phyloP scores from a whole-genome alignment of 305 asterid genomes.

The Fraxinus albicans region DNA sequence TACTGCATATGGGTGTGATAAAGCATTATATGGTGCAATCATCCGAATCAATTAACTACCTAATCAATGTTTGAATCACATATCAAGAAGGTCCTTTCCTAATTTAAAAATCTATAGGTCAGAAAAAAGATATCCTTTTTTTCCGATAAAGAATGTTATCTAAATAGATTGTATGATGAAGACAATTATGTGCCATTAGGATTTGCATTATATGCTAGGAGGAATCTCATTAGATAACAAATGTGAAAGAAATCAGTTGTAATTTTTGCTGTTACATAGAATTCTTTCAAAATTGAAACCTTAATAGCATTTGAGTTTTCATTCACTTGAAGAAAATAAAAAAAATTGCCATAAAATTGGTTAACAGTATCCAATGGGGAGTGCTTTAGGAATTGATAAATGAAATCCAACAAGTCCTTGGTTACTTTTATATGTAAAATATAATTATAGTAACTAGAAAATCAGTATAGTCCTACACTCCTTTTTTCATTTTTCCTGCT shows the following conservation, averaged over 20 bases:
- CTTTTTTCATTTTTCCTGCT: not conserved
- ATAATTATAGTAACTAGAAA: not conserved
- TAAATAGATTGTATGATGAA: not conserved
- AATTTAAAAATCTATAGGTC: not conserved
- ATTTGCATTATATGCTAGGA: not conserved
- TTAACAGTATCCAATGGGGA: not conserved
- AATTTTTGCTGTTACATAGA: not conserved
- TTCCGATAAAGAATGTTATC: not conserved
- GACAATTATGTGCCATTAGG: not conserved
- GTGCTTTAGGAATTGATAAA: not conserved
- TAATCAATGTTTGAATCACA: not conserved
- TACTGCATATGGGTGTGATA: not conserved
- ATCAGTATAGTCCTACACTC: not conserved
- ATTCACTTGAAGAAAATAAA: not conserved
- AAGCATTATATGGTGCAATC: not conserved
- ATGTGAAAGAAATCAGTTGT: not conserved
- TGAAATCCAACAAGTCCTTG: not conserved
- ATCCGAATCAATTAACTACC: not conserved
- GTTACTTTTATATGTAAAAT: not conserved
- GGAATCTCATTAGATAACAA: not conserved
- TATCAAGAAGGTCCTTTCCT: not conserved
- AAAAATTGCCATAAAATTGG: not conserved
- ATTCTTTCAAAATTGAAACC: not conserved
- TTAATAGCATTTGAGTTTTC: not conserved
- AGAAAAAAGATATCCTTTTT: not conserved